These are phyloP conservation scores for Aspergillus brasiliensis DNA, from an alignment of 2,329 filamentous ascomycete genomes.

Conservation along the genomic window DNA sequence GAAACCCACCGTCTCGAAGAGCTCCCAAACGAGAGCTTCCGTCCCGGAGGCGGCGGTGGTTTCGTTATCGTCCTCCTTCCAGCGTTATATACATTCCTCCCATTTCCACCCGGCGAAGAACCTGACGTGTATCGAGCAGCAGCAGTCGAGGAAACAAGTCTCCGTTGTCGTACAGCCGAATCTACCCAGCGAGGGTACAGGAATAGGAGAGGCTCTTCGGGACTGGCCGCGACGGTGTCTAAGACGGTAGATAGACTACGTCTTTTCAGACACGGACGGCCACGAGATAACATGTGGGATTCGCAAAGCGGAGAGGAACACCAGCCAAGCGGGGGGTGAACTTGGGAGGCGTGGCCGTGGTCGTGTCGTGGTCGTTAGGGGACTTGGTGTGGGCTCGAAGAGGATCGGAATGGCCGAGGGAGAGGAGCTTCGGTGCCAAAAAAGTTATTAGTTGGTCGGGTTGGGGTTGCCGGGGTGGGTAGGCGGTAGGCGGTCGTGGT, in stretches of 20 bases:
- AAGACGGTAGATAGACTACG: constrained; percentile 38
- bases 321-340: constrained; percentile 3
- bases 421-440: background rate
- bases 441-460: background rate
- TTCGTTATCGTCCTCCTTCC: background rate
- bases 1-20: constrained; percentile 29
- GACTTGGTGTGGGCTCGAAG: no score
- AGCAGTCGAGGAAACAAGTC: constrained; percentile 23
- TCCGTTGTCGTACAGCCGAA: constrained; percentile 28
- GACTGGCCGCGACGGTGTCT: constrained; percentile 39
- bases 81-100: background rate
- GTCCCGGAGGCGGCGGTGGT: background rate
- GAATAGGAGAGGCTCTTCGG: constrained; percentile 49
- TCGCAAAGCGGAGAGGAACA: constrained; percentile 15
- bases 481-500: no score
- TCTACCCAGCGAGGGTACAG: constrained; percentile 48
- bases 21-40: constrained; percentile 13
- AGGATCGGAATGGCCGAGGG: no score
- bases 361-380: no score
- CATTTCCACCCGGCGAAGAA: background rate
- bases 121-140: constrained; percentile 3
- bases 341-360: background rate
- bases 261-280: constrained; percentile 44
- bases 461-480: no score
- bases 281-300: constrained; percentile 46